Evolutionary conservation across 371 early-diverging fungal species (phyloP), one percentile per base, ranked within the genome.

Genomic region (Thermomucor indicae-seudaticae): DNA sequence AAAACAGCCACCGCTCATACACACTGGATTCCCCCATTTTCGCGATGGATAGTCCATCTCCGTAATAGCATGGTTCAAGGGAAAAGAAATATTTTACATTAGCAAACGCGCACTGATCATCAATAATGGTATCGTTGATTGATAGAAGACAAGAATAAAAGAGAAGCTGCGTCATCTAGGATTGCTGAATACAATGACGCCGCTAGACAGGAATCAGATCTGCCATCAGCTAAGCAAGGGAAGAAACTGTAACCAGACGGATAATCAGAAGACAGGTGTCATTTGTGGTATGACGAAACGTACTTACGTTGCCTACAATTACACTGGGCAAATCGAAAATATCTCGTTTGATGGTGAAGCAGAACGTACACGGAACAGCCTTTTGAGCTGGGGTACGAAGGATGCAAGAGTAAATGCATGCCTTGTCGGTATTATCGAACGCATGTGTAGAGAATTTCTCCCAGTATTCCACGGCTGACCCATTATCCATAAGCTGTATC

Each of bases 391-490:
- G 84, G 11, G 84, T 74, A 16, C 81, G 57, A 54, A 95, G 60
- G 38, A 81, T 82, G 64, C 90, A 88, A 10, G 85, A 88, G 28
- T 85, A 75, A 79, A 88, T 86, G 42, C 89, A 86, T 4, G 88
- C 77, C 55, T 89, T 83, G 52, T 90, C 86, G 19, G 89, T 82
- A 68, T 88, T 91, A 60, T 93, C 92, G 58, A 94, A 92, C 16
- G 93, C 89, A 51, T 91, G 89, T 6, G 79, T 79, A n/a, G 89
- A 81, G 65, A 91, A 95, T 55, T 85, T 80, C 60, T 93, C 93
- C 93, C 93, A 94, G 61, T 95, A 95, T 38, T 89, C 86, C 11
- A 93, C 93, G 1, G 90, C 91, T 4, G 90, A 89, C 46, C 81
- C 70, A 53, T 84, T 85, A 64, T 92, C 91, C 94, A 95, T 92